Evolutionary conservation across 148 eudicot genomes (phyloP).

Genomic region (Bassia scoparia): DNA sequence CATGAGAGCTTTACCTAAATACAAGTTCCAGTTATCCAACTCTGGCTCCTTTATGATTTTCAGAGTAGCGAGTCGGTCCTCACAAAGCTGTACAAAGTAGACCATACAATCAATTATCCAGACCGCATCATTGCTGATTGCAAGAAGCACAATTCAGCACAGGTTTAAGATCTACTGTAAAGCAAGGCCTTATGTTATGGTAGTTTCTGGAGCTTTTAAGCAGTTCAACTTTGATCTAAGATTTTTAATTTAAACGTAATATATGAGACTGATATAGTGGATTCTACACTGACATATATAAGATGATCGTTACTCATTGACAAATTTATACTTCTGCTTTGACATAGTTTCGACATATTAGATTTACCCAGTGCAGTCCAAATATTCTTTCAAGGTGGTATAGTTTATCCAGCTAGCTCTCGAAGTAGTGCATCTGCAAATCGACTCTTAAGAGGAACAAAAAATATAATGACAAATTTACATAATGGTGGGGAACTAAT

Average conservation of each 20-base stretch:
- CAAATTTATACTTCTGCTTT: no score
- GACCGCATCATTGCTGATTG: neutral
- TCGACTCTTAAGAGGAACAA: constrained; percentile 47
- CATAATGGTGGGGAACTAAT: no score
- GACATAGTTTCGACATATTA: no score
- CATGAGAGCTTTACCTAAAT: constrained; percentile 49
- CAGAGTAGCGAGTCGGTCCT: constrained; percentile 86
- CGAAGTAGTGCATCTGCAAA: constrained; percentile 81
- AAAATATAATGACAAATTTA: no score
- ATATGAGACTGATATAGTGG: neutral
- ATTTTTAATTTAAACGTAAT: constrained; percentile 12
- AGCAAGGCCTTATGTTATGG: constrained; percentile 72
- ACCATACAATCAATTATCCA: constrained; percentile 1
- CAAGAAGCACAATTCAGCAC: neutral
- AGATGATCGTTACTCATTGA: no score
- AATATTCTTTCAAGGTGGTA: constrained; percentile 79
- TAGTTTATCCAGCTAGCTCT: constrained; percentile 77
- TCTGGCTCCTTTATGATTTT: constrained; percentile 85
- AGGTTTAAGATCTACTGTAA: constrained; percentile 54
- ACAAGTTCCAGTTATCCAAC: constrained; percentile 72
- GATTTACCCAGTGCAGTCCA: constrained; percentile 95
- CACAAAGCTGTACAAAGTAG: constrained; percentile 93
- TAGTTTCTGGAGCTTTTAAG: constrained; percentile 81
- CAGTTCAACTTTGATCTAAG: constrained; percentile 87
- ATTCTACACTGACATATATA: neutral